Base-by-base conservation (phyloP, 805 yeast genomes). In the Kodamaea leandrae region DNA sequence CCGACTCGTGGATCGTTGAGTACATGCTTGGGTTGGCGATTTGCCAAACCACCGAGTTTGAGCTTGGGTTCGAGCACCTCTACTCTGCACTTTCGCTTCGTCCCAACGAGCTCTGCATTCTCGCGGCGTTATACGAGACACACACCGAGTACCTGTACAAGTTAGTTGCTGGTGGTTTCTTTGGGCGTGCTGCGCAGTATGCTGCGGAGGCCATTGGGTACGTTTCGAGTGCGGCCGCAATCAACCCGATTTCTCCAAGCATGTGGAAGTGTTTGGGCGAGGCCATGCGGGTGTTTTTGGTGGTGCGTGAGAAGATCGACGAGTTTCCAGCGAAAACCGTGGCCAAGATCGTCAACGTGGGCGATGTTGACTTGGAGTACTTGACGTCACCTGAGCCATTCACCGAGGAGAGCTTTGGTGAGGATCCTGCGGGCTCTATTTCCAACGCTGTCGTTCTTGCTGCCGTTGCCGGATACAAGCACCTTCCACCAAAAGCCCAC, bases 211-310 rank as follows among this genome's bases (percentile, higher is more conserved):
- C 83, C 0, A 60, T 85, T 4, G 69, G 65, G 1, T 62, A 71
- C 13, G 60, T 78, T 4, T 42, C 52, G 2, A 52, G 49, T 10
- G 72, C 80, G 0, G 61, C 73, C 16, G 45, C 53, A 2, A 51
- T 59, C 10, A 64, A 72, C 43, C 33, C 44, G 2, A 33, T 54
- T 2, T 71, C 84, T 0, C 78, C 73, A 30, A 74, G 71, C 37
- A 54, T 85, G 30, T 89, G 96, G 97, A 74, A 78, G 45, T 61
- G 74, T 0, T 62, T 84, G 13, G 74, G 80, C 15, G 84, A 80
- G 42, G 69, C 83, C 10, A 57, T 86, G 34, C 66, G 71, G 18
- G 47, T 84, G 1, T 76, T 78, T 39, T 55, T 83, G 33, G 53
- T 59, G 4, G 74, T 86, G 2, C 85, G 82, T 49, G 77, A 80